Base-by-base conservation (phyloP, 257 asterid genomes). In the Handroanthus guayacan region DNA sequence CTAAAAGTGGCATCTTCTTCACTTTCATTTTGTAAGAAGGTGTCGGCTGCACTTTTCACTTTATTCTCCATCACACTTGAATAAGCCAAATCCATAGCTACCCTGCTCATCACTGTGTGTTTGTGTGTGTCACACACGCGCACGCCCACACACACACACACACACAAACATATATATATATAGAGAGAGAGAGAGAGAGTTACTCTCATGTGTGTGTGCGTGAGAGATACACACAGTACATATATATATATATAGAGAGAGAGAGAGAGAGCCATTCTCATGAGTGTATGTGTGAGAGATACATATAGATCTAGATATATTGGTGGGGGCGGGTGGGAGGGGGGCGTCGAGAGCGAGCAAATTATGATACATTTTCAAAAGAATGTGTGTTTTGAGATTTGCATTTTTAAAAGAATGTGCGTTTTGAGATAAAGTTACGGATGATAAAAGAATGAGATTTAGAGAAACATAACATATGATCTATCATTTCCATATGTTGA, bases 1-100 rank as follows among this genome's bases (percentile, higher is more conserved):
- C 80, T 62, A 75, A 84, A 84, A 86, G 87, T 73, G 70, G 83
- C 83, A 78, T 79, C 80, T 69, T 25, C 85, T 66, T 87, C 92
- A 84, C 97, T 88, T 93, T 91, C 85, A 80, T 80, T 81, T 55
- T 81, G 85, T 80, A 86, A 82, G 90, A 84, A 88, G 85, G 81
- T 90, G 95, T 87, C 92, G 88, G 89, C 70, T 25, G 31, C 61
- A 50, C 94, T 88, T 94, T 94, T 83, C 95, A 89, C 99, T 94
- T 94, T 92, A 94, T 94, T 94, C 98, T 83, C 88, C 92, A 84
- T 51, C 70, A 39, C 79, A 76, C 83, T 82, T 75, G 60, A 83
- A 82, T 74, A 75, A 78, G 80, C 80, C 77, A 82, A 72, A 76
- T 50, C 13, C 69, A 62, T 67, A 48, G 63, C 81, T 76, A 43